Evolutionary conservation across 768 basidiomycete genomes (phyloP), one percentile per base, ranked within the genome.

Genomic region (Fistulinella prunicolor): DNA sequence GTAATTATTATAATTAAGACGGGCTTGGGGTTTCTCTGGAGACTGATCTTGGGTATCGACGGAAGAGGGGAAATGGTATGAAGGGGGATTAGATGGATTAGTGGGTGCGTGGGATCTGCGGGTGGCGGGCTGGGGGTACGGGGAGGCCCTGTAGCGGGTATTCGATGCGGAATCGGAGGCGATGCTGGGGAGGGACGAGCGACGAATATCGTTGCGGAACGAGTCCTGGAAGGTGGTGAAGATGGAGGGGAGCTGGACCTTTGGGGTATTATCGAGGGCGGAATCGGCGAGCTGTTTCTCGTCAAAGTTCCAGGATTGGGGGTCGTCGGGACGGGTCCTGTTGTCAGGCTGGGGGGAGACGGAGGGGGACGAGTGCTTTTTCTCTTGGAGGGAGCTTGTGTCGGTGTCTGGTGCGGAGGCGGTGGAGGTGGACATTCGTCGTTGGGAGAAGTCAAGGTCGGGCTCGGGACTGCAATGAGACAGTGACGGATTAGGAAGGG

Each of bases 401-500:
- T 89, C 86, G 3, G 68, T 73, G 70, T 86, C 85, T 32, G 82
- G 76, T 14, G 77, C 74, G 14, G 86, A 87, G 49, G 80, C 76
- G 42, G 81, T 83, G 54, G 84, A 86, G 64, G 78, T 76, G 67
- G 88, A 89, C 88, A 90, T 89, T 62, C 86, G 84, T 61, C 86
- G 77, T 47, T 54, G 54, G 50, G 60, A 26, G 38, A 85, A 81
- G 67, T 81, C 80, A 54, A 79, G 60, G 65, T 77, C 80, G 52
- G 74, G 57, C 38, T 76, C 71, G 50, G 71, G 59, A 59, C 73
- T 75, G 62, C 40, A 13, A 38, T 13, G 45, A 55, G 44, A 53
- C 45, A 55, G 49, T 45, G 34, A 42, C 45, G 35, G 50, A 49
- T 53, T 42, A 51, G 32, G 42, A 44, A 42, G 39, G 43, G 40